These are phyloP conservation scores for Hypholoma sublateritium DNA, from an alignment of 768 basidiomycete species.

Conservation along the genomic window DNA sequence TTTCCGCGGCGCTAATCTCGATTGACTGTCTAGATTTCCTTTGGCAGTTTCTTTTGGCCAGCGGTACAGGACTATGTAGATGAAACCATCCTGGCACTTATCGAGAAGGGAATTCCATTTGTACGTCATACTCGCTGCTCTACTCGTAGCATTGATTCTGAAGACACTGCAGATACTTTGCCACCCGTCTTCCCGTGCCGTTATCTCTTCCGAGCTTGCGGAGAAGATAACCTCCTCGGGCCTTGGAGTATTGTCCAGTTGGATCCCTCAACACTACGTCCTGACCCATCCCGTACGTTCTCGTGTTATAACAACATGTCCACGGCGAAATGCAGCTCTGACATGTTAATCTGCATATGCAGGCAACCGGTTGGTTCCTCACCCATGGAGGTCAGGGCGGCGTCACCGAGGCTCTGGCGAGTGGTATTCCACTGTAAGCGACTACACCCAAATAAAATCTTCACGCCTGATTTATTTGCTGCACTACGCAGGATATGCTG, in stretches of 20 bases:
- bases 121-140: neutral
- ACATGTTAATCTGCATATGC: neutral
- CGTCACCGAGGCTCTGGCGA: constrained; percentile 11
- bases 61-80: constrained; percentile 7
- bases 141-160: neutral
- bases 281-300: neutral
- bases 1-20: neutral
- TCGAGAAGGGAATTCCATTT: constrained; percentile 13
- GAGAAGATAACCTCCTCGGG: neutral
- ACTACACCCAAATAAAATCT: neutral
- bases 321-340: neutral
- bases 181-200: neutral
- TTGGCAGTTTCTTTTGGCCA: constrained; percentile 11
- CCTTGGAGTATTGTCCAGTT: neutral
- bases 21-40: constrained; percentile 8
- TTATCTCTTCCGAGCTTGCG: neutral
- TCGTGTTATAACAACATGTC: neutral
- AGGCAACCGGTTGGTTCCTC: constrained; percentile 14
- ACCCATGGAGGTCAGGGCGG: constrained; percentile 15
- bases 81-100: constrained; percentile 7
- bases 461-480: neutral
- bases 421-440: constrained; percentile 13
- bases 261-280: neutral
- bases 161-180: neutral
- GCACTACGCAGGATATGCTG: constrained; percentile 10